Evolutionary conservation across 208 protist genomes (phyloP).

Genomic region (Leishmania major): DNA sequence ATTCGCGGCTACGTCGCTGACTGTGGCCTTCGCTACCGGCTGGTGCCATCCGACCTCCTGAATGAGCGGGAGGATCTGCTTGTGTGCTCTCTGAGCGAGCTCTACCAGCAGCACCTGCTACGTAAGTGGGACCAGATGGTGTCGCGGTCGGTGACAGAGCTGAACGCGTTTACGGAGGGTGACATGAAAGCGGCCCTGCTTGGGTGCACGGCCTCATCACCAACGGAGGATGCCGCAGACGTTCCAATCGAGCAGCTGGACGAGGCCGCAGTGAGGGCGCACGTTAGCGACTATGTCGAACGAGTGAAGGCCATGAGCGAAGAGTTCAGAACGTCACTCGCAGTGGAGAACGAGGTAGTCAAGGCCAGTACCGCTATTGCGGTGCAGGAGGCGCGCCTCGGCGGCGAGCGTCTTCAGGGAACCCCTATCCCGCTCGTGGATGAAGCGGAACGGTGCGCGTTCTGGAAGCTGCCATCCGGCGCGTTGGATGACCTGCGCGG

Average conservation of each 20-base stretch:
- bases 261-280: conserved; percentile 8
- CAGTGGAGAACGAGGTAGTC: conserved; percentile 8
- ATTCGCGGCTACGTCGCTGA: conserved; percentile 46
- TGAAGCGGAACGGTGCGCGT: conserved; percentile 28
- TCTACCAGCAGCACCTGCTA: conserved; percentile 37
- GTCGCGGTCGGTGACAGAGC: conserved; percentile 3
- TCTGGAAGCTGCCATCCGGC: conserved; percentile 55
- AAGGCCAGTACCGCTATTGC: conserved; percentile 10
- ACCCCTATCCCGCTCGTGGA: conserved; percentile 57
- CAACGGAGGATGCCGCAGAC: background rate
- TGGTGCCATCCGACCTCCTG: conserved; percentile 65
- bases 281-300: conserved; percentile 11
- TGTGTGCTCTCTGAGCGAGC: conserved; percentile 52
- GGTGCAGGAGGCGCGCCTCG: conserved; percentile 37
- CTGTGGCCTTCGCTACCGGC: conserved; percentile 41
- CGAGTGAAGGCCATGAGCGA: conserved; percentile 14
- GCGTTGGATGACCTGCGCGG: conserved; percentile 54
- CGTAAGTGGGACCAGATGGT: conserved; percentile 17
- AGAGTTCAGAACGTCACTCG: conserved; percentile 1
- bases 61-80: conserved; percentile 75
- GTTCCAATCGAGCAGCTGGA: conserved; percentile 12
- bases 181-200: conserved; percentile 10
- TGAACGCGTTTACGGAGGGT: conserved; percentile 18
- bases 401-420: conserved; percentile 43
- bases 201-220: background rate